Base-by-base conservation (phyloP, 129 eudicot genomes). In the Flaveria linearis region DNA sequence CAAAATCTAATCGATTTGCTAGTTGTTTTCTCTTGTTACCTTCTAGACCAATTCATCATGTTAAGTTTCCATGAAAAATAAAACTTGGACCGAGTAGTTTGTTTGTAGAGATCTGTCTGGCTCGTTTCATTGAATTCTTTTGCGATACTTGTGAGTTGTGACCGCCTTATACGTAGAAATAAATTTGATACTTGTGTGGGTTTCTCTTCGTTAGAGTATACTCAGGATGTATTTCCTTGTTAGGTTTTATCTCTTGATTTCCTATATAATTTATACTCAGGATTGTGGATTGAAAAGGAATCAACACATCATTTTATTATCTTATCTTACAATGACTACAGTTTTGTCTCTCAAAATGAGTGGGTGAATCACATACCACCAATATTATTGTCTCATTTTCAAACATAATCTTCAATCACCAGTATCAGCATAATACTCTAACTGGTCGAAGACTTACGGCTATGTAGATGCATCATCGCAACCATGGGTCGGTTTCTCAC, bases 81-180 rank as follows among this genome's bases (percentile, higher is more conserved):
- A 63, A 43, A 63, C 45, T 63, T 63, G 45, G 69, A 63, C 68
- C 13, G 46, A 63, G 69, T 63, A 15, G 69, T 63, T 36, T 20
- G 20, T 63, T 30, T 63, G 69, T 63, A 63, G 69, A 28, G 46
- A 36, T 30, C 69, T 15, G 5, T 63, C 69, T 5, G 42, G 69
- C 45, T 30, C 5, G 46, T 63, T 28, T 63, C 22, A 63, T 16
- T 63, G 69, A 16, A 62, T 14, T 63, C 69, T 30, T 30, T 63
- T 63, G 12, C 13, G 46, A 63, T 30, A 15, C 68, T 61, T 14
- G 68, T 25, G 68, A 61, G 68, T 63, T 63, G 46, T 62, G 68
- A 62, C 68, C 3, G 68, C 43, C 11, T 16, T 30, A 63, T 63
- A 63, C 68, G 68, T 61, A 61, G 20, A 61, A 61, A 61, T 61